A percentile compares a stretch with the other conserved stretches of the same genome.
These are phyloP conservation scores for Russula virescens DNA, from an alignment of 768 basidiomycete genomes.

Conservation along the genomic window DNA sequence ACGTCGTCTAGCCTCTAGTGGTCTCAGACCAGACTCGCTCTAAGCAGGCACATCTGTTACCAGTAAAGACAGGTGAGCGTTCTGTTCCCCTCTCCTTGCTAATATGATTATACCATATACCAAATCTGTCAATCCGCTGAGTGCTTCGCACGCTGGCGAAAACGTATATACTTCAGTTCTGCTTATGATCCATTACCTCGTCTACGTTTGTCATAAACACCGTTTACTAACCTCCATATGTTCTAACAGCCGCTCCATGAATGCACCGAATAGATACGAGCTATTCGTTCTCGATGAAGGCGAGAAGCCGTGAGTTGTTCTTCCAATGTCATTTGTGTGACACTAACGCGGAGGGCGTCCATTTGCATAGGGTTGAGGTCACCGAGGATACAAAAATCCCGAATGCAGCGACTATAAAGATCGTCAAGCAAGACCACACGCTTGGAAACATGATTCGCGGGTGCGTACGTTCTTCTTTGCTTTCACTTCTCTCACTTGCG, in stretches of 20 bases:
- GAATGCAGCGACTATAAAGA: constrained; percentile 91
- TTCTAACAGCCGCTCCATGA: constrained; percentile 46
- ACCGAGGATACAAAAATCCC: constrained; percentile 97
- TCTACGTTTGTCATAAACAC: neutral
- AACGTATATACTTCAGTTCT: constrained; percentile 25
- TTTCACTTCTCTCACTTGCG: neutral
- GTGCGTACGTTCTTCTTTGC: constrained; percentile 43
- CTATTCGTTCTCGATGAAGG: constrained; percentile 88
- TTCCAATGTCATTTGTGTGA: neutral
- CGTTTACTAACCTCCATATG: constrained; percentile 2
- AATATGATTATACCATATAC: constrained; percentile 34
- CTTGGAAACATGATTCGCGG: constrained; percentile 94
- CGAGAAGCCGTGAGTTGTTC: constrained; percentile 77
- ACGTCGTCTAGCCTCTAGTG: neutral
- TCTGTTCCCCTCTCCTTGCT: neutral
- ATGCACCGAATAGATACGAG: constrained; percentile 92
- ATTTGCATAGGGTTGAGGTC: constrained; percentile 65
- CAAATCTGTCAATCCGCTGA: constrained; percentile 56
- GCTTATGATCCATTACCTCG: constrained; percentile 21
- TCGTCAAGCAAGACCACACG: constrained; percentile 97
- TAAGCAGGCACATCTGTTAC: constrained; percentile 7
- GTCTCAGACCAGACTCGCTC: neutral
- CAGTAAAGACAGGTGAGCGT: constrained; percentile 6
- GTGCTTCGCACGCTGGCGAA: constrained; percentile 31
- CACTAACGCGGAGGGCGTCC: constrained; percentile 16